phyloP scores from a whole-genome alignment of 2,329 filamentous ascomycete genomes.

The Blastomyces gilchristii region DNA sequence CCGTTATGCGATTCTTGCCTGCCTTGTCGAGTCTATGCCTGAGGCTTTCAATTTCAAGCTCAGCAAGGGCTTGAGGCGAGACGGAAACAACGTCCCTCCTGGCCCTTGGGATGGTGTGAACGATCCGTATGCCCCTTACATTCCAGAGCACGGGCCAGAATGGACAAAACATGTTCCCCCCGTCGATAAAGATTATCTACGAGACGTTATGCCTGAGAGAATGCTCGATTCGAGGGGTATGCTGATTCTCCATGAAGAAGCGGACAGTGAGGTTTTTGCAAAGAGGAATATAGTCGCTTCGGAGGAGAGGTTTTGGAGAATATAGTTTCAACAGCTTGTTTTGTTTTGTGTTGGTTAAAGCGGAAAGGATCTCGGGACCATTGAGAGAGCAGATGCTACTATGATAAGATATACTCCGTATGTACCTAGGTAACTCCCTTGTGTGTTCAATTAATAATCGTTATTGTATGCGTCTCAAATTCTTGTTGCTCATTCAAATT shows the following conservation, averaged over 20 bases:
- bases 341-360: too few species aligned
- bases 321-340: conserved; percentile 3
- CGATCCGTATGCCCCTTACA: conserved; percentile 14
- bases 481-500: background rate
- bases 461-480: background rate
- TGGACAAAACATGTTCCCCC: conserved; percentile 16
- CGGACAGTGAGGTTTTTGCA: conserved; percentile 9
- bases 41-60: conserved; percentile 21
- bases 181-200: conserved; percentile 12
- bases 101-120: conserved; percentile 5
- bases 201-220: conserved; percentile 17
- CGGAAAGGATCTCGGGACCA: too few species aligned
- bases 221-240: conserved; percentile 19
- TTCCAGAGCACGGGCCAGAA: conserved; percentile 11
- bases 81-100: conserved; percentile 13
- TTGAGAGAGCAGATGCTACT: too few species aligned
- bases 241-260: conserved; percentile 17
- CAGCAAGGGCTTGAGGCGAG: conserved; percentile 16
- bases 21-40: conserved; percentile 19
- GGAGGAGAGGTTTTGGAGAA: conserved; percentile 11
- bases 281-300: conserved; percentile 12
- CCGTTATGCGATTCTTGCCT: conserved; percentile 22
- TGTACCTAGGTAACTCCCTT: too few species aligned
- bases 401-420: too few species aligned
- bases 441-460: background rate